Evolutionary conservation across 148 eudicot genomes (phyloP).

Genomic region (Simmondsia chinensis): DNA sequence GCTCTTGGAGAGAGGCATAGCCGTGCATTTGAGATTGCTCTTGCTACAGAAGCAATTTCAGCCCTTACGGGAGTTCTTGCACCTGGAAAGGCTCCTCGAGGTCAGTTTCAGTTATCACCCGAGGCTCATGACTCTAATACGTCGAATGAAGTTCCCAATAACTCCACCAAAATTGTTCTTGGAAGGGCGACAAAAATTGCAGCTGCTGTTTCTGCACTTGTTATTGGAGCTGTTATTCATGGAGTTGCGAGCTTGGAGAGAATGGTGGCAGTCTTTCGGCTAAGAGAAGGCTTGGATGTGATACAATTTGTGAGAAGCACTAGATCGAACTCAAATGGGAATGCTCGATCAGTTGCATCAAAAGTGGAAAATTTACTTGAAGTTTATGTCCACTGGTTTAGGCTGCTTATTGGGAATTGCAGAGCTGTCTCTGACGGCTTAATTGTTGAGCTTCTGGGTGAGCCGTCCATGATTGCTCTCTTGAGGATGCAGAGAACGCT

Average conservation of each 20-base stretch:
- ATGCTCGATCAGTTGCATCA: slow-evolving; percentile 48
- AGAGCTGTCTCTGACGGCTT: slow-evolving; percentile 81
- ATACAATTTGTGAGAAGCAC: slow-evolving; percentile 61
- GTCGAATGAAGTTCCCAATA: slow-evolving; percentile 43
- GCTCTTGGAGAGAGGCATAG: slow-evolving; percentile 96
- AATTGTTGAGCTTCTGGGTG: slow-evolving; percentile 87
- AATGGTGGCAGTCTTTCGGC: slow-evolving; percentile 79
- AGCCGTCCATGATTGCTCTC: slow-evolving; percentile 73
- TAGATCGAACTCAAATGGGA: slow-evolving; percentile 79
- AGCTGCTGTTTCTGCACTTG: slow-evolving; percentile 82
- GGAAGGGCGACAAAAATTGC: slow-evolving; percentile 61
- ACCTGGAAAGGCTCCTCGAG: slow-evolving; percentile 60
- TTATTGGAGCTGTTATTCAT: slow-evolving; percentile 77
- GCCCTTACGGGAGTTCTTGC: slow-evolving; percentile 65
- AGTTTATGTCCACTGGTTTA: slow-evolving; percentile 81
- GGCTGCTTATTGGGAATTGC: slow-evolving; percentile 96
- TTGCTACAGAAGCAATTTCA: slow-evolving; percentile 82
- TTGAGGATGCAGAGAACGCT: slow-evolving; percentile 90
- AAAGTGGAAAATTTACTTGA: slow-evolving; percentile 74
- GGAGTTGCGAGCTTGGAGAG: slow-evolving; percentile 92
- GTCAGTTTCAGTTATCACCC: slow-evolving; percentile 65
- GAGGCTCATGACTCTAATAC: slow-evolving; percentile 47
- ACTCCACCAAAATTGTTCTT: slow-evolving; percentile 43
- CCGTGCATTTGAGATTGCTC: slow-evolving; percentile 96
- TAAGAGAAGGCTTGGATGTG: slow-evolving; percentile 82